Evolutionary conservation across 148 eudicot species (phyloP), one percentile per base, ranked within the genome.

Genomic region (Camellia sinensis): DNA sequence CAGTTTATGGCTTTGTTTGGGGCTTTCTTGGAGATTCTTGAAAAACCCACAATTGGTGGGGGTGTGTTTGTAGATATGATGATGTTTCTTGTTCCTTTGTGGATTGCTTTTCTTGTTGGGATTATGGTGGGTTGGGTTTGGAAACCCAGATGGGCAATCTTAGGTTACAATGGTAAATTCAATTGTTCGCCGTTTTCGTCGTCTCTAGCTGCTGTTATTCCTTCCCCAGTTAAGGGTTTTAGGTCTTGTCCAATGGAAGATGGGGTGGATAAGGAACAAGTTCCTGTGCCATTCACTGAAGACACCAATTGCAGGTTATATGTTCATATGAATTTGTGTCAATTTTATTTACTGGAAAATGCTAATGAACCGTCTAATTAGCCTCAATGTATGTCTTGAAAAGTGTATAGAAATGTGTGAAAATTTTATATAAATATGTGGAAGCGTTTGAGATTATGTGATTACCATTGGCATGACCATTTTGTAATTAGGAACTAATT

Each of bases 41-140:
- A 80, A 71, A 77, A 75, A 78, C 91, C 97, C 73, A 81, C 87
- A 21, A 79, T 80, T 21, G 90, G 93, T 21, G 90, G 93, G 65
- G 86, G 81, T 11, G 62, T 90, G 18, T 21, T 89, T 2, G 41
- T 88, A 2, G 98, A 88, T 56, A 80, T 87, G 70, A 74, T 89
- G 75, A 60, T 92, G 83, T 80, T 85, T 73, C 40, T 89, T 45
- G 80, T 87, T 73, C 94, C 93, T 82, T 87, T 94, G 81, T 94
- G 95, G 94, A 75, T 89, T 76, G 98, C 97, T 6, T 92, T 94
- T 85, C 74, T 97, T 71, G 17, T 89, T 82, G 99, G 98, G 37
- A 67, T 97, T 79, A 19, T 94, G 45, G 82, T 92, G 71, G 99
- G 99, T 22, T 92, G 97, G 99, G 81, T 75, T 67, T 97, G 99